These are phyloP conservation scores for Candolleomyces eurysporus DNA, from an alignment of 768 basidiomycete genomes.

Conservation along the genomic window DNA sequence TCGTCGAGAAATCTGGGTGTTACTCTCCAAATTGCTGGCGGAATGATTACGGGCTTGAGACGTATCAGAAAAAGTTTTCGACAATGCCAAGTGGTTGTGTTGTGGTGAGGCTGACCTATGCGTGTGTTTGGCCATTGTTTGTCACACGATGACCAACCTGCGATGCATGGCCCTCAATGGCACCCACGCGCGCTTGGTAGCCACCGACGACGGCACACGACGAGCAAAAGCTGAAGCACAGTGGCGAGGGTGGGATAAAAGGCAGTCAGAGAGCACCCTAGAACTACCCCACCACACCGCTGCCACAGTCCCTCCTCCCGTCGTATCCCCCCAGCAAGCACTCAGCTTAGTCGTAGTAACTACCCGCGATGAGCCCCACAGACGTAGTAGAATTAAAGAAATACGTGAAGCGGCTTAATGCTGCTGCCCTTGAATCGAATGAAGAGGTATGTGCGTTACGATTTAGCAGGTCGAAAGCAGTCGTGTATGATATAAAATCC, in stretches of 20 bases:
- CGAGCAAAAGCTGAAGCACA: neutral
- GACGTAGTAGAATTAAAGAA: slow-evolving; percentile 66
- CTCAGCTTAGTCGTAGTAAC: neutral
- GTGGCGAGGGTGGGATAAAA: no score
- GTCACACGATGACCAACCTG: neutral
- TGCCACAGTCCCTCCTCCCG: no score
- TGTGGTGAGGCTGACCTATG: no score
- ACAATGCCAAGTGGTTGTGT: no score
- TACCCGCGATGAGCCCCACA: neutral
- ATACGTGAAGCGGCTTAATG: slow-evolving; percentile 78
- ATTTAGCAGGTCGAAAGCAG: slow-evolving; percentile 21
- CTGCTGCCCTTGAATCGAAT: slow-evolving; percentile 36
- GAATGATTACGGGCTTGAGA: no score
- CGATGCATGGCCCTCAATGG: neutral
- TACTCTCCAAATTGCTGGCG: no score
- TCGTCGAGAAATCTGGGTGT: no score
- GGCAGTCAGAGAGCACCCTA: no score
- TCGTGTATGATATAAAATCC: neutral
- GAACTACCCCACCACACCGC: no score
- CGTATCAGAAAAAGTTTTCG: no score
- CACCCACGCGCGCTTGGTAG: neutral
- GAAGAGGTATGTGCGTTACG: slow-evolving; percentile 24
- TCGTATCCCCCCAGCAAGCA: neutral
- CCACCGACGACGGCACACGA: neutral
- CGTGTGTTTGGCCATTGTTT: no score